Evolutionary conservation across 2,329 filamentous ascomycete genomes (phyloP).

Genomic region (Calonectria fujianensis): DNA sequence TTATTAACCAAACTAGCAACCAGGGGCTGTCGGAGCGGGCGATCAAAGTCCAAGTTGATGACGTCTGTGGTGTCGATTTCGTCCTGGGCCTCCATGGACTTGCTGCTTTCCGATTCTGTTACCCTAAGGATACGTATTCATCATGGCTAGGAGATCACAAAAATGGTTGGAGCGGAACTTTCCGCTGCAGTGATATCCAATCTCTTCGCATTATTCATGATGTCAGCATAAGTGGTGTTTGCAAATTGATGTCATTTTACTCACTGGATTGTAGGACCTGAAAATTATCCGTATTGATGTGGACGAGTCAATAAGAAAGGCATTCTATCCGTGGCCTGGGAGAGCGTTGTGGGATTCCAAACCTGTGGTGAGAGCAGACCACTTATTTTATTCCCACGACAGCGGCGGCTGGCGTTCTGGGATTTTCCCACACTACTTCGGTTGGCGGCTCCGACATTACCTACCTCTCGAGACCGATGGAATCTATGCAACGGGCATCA

Average conservation of each 20-base stretch:
- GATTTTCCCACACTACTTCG: constrained; percentile 22
- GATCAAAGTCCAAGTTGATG: not conserved
- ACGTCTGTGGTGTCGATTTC: not conserved
- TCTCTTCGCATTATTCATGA: constrained; percentile 19
- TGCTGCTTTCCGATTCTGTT: constrained; percentile 9
- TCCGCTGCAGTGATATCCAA: not conserved
- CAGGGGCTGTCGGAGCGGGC: not conserved
- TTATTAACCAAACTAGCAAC: not conserved
- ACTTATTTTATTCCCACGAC: constrained; percentile 12
- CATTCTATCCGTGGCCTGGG: constrained; percentile 8
- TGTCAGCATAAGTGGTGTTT: not conserved
- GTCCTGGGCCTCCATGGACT: constrained; percentile 7
- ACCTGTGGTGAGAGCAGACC: not conserved
- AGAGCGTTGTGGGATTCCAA: constrained; percentile 14
- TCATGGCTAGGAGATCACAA: constrained; percentile 16
- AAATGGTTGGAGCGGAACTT: constrained; percentile 23
- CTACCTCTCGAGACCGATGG: constrained; percentile 12
- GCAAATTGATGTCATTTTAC: not conserved
- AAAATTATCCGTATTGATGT: constrained; percentile 20
- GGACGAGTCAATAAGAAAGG: constrained; percentile 2
- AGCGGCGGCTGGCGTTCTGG: constrained; percentile 21
- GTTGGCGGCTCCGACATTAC: constrained; percentile 17
- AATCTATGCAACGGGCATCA: constrained; percentile 8
- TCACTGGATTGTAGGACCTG: constrained; percentile 8
- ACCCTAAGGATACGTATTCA: not conserved